A percentile compares a stretch with the other conserved stretches of the same genome.
Evolutionary conservation across 1,284 basidiomycete genomes (phyloP).

Genomic region (Mycena citricolor): DNA sequence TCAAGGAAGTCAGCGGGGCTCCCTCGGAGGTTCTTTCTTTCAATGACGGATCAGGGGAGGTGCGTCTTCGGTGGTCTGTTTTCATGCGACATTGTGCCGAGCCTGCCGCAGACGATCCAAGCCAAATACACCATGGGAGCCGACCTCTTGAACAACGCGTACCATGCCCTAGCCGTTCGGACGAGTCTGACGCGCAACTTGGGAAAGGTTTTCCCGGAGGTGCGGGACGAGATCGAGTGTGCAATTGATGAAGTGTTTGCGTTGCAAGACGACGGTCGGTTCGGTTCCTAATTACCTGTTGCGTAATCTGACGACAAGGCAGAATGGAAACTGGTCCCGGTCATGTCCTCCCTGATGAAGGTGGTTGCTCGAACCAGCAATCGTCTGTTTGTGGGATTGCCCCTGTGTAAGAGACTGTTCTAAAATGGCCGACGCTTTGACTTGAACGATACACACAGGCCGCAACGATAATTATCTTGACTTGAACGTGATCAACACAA

Average conservation of each 20-base stretch:
- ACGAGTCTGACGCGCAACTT: conserved; percentile 22
- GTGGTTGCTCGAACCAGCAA: conserved; percentile 41
- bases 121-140: conserved; percentile 38
- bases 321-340: conserved; percentile 43
- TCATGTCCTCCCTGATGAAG: conserved; percentile 34
- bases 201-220: conserved; percentile 3
- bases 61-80: conserved; percentile 30
- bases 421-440: not conserved
- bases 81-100: conserved; percentile 14
- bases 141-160: conserved; percentile 28
- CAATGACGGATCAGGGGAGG: conserved; percentile 21
- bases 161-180: conserved; percentile 24
- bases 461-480: conserved; percentile 36
- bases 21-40: conserved; percentile 39
- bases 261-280: conserved; percentile 8
- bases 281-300: not conserved
- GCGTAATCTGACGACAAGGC: not conserved
- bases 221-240: conserved; percentile 2
- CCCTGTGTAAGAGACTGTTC: conserved; percentile 31
- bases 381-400: conserved; percentile 38
- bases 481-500: conserved; percentile 5
- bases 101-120: conserved; percentile 33
- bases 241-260: conserved; percentile 3
- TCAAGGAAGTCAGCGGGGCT: conserved; percentile 40
- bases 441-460: conserved; percentile 26